Conservation (phyloP, 805 yeast species). For the Millerozyma miso region DNA sequence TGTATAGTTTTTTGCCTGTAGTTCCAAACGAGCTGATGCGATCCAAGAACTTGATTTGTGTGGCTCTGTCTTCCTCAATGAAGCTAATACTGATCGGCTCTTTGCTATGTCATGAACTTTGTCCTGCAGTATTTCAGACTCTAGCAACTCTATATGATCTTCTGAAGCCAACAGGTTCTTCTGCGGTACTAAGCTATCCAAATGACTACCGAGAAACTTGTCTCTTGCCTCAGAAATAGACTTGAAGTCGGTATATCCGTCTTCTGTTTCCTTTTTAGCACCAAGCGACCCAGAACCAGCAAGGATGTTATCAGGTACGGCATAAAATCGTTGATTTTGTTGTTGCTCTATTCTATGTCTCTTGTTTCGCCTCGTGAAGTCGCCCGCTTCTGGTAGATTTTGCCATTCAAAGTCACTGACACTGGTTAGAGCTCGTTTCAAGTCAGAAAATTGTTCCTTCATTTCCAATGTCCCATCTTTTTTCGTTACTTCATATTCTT, state of each 20-base stretch:
- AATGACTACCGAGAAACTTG: conserved; percentile 48
- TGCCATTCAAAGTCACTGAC: conserved; percentile 77
- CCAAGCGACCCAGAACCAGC: conserved; percentile 19
- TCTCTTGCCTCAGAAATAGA: conserved; percentile 63
- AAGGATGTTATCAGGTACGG: conserved; percentile 73
- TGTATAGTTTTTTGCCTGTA: conserved; percentile 49
- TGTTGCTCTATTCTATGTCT: conserved; percentile 61
- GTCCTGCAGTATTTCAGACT: conserved; percentile 11
- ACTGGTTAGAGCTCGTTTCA: conserved; percentile 55
- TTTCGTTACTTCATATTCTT: conserved; percentile 5
- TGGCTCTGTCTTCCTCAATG: conserved; percentile 71
- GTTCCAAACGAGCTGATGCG: conserved; percentile 78
- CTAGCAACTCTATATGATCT: conserved; percentile 30
- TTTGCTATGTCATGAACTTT: conserved; percentile 55
- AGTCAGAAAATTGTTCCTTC: conserved; percentile 54
- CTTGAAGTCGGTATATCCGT: conserved; percentile 39
- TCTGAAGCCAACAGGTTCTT: conserved; percentile 19
- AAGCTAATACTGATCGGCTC: conserved; percentile 57
- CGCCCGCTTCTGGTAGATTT: conserved; percentile 81
- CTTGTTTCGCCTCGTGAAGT: conserved; percentile 76
- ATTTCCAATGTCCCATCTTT: conserved; percentile 13
- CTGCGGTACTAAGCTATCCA: conserved; percentile 35
- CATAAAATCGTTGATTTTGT: conserved; percentile 65
- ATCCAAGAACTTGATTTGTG: conserved; percentile 77
- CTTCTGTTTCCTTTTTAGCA: conserved; percentile 10